Conservation (phyloP, 192 early-diverging fungal species). For the Coemansia erecta region DNA sequence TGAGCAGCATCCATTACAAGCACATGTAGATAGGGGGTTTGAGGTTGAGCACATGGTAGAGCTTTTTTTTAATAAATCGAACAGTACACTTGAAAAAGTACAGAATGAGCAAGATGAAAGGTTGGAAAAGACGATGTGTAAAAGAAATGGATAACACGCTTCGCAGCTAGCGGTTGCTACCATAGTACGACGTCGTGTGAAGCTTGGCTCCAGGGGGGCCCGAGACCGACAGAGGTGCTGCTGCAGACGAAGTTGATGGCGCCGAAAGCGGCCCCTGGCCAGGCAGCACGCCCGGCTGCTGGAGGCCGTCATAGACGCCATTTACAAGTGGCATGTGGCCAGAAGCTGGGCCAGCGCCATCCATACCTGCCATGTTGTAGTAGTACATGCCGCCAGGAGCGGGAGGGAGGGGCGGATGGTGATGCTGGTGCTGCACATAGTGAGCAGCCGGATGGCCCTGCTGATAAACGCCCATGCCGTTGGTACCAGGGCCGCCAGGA, state of each 20-base stretch:
- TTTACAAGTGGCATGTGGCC: slow-evolving; percentile 8
- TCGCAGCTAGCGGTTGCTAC: background rate
- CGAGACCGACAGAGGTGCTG: background rate
- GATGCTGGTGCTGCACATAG: slow-evolving; percentile 16
- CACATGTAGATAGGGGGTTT: background rate
- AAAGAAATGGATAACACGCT: background rate
- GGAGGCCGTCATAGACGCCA: background rate
- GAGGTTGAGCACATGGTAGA: background rate
- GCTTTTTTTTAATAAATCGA: background rate
- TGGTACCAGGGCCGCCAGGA: slow-evolving; percentile 7
- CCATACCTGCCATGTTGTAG: slow-evolving; percentile 36
- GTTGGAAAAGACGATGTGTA: slow-evolving; percentile 2
- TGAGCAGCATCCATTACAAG: slow-evolving; percentile 40
- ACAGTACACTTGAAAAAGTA: background rate
- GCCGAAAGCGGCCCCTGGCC: slow-evolving; percentile 8
- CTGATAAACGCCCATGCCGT: slow-evolving; percentile 7
- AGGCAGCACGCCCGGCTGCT: slow-evolving; percentile 2
- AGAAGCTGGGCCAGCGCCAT: slow-evolving; percentile 16
- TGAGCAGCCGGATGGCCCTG: slow-evolving; percentile 3
- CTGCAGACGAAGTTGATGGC: slow-evolving; percentile 1
- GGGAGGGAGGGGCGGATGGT: slow-evolving; percentile 17
- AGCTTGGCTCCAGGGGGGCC: slow-evolving; percentile 21
- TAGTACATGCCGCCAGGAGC: slow-evolving; percentile 28
- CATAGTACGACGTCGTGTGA: slow-evolving; percentile 21
- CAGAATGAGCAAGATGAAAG: slow-evolving; percentile 5